phyloP scores from a whole-genome alignment of 345 rosid species.

The Bruguiera parviflora region DNA sequence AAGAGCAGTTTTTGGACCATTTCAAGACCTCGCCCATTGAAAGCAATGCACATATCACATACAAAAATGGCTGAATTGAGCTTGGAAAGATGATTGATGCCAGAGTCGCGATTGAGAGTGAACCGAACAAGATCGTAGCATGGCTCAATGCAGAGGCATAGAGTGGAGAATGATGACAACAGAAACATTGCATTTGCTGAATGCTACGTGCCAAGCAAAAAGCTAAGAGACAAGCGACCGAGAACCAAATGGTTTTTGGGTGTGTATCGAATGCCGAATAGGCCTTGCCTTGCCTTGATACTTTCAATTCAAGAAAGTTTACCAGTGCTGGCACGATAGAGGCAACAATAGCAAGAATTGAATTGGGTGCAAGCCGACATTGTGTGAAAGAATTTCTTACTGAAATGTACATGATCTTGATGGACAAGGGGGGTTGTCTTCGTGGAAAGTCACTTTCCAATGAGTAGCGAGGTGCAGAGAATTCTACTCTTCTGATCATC shows the following conservation, averaged over 20 bases:
- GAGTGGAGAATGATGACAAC: background rate
- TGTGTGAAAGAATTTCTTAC: too few species aligned
- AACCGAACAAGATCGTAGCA: background rate
- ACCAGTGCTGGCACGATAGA: slow-evolving; percentile 1
- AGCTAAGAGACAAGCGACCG: background rate
- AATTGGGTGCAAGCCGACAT: background rate
- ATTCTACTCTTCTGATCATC: too few species aligned
- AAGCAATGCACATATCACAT: background rate
- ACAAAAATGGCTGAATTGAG: background rate
- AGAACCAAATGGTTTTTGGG: background rate
- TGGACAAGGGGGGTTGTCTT: too few species aligned
- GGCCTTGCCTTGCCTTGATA: background rate
- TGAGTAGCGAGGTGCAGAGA: too few species aligned
- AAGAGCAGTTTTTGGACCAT: background rate
- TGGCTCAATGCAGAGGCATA: background rate
- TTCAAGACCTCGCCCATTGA: background rate
- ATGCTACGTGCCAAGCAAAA: background rate
- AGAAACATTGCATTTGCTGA: background rate
- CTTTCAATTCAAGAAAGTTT: slow-evolving; percentile 1
- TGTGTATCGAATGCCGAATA: background rate
- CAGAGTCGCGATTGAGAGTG: background rate
- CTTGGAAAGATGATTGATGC: background rate
- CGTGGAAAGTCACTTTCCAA: too few species aligned
- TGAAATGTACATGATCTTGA: too few species aligned
- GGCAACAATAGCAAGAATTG: background rate